These are phyloP conservation scores for Alternaria arbusti DNA, from an alignment of 2,329 filamentous ascomycete genomes.

Conservation along the genomic window DNA sequence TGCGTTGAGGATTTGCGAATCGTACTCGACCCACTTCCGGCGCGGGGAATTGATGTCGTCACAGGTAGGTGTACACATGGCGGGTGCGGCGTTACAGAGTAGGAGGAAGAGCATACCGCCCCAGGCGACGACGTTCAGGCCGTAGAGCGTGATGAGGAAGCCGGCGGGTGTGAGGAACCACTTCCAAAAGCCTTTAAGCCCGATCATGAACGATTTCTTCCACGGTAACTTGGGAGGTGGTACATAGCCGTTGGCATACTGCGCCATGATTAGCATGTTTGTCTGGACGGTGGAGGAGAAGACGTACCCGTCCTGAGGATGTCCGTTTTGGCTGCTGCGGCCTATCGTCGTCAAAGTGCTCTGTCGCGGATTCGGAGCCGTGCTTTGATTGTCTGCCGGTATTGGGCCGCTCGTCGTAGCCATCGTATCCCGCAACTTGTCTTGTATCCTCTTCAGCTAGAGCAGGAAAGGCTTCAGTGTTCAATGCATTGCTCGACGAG, in stretches of 20 bases:
- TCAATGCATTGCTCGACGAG: slow-evolving; percentile 21
- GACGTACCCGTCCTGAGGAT: slow-evolving; percentile 26
- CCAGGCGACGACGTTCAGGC: slow-evolving; percentile 85
- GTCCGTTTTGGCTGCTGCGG: slow-evolving; percentile 17
- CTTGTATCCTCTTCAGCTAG: slow-evolving; percentile 37
- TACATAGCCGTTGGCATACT: slow-evolving; percentile 51
- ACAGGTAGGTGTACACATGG: slow-evolving; percentile 75
- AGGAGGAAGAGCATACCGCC: slow-evolving; percentile 90
- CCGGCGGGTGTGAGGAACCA: slow-evolving; percentile 78
- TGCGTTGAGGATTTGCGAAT: slow-evolving; percentile 81
- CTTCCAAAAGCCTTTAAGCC: slow-evolving; percentile 68
- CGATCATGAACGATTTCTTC: slow-evolving; percentile 64
- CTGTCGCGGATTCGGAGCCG: slow-evolving; percentile 25
- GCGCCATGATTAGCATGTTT: background rate
- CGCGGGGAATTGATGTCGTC: slow-evolving; percentile 76
- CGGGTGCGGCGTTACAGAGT: slow-evolving; percentile 74
- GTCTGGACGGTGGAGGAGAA: background rate
- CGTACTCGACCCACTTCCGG: slow-evolving; percentile 84
- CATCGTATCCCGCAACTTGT: slow-evolving; percentile 1
- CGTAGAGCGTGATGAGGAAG: slow-evolving; percentile 79
- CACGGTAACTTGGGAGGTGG: slow-evolving; percentile 58
- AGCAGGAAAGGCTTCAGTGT: slow-evolving; percentile 36
- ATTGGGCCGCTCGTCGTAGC: slow-evolving; percentile 15
- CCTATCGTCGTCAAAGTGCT: slow-evolving; percentile 19
- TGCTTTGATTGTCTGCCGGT: slow-evolving; percentile 17